phyloP scores from a whole-genome alignment of 805 yeast genomes.

The Cyberlindnera euphorbiae region DNA sequence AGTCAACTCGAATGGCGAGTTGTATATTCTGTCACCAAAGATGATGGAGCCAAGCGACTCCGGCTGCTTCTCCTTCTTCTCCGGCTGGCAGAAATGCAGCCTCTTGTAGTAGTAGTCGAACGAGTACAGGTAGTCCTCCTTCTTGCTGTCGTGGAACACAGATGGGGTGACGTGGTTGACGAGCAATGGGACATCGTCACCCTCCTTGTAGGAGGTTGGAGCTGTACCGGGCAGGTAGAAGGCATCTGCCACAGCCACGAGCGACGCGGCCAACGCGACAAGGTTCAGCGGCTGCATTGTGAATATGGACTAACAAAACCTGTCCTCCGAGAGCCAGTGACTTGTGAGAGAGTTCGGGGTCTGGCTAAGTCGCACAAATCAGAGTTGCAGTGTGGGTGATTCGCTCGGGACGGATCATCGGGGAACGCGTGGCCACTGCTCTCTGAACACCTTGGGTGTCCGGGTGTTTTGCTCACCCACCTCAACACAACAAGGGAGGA shows the following conservation, averaged over 20 bases:
- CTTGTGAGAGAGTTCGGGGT: too few species aligned
- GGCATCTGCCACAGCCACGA: constrained; percentile 31
- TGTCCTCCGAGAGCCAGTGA: too few species aligned
- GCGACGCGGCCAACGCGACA: constrained; percentile 7
- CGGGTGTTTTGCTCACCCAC: too few species aligned
- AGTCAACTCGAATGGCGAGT: constrained; percentile 79
- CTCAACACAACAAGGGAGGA: too few species aligned
- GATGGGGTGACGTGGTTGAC: constrained; percentile 92
- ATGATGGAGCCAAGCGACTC: constrained; percentile 90
- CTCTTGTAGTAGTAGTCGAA: constrained; percentile 80
- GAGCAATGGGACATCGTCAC: constrained; percentile 67
- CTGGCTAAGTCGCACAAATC: too few species aligned
- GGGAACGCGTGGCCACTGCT: too few species aligned
- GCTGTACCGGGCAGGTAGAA: constrained; percentile 96
- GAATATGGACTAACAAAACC: neutral
- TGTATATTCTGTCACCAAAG: constrained; percentile 93
- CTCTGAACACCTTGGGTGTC: too few species aligned
- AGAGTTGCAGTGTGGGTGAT: too few species aligned
- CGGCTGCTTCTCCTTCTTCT: constrained; percentile 51
- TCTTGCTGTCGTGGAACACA: constrained; percentile 34
- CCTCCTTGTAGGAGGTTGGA: constrained; percentile 78
- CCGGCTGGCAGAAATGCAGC: constrained; percentile 80
- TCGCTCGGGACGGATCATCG: too few species aligned
- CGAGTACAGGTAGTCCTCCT: constrained; percentile 58
- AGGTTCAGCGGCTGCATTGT: constrained; percentile 3